Evolutionary conservation across 2,329 filamentous ascomycete genomes (phyloP).

Genomic region (Aspergillus alliaceus): DNA sequence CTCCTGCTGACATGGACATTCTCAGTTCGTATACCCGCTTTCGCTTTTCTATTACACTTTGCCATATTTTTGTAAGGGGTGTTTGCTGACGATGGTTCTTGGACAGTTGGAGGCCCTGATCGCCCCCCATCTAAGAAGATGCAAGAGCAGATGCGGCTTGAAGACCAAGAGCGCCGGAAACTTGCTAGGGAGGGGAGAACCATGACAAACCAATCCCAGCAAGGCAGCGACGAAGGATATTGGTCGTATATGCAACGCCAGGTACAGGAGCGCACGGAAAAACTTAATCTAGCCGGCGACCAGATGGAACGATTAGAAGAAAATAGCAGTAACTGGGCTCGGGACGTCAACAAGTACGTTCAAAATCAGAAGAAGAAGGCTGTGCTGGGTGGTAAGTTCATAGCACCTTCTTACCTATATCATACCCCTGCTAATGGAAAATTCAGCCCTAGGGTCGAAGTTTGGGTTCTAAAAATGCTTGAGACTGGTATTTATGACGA

Average conservation of each 20-base stretch:
- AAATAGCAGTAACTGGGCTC: conserved; percentile 78
- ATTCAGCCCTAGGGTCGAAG: conserved; percentile 41
- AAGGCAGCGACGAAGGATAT: conserved; percentile 62
- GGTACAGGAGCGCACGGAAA: conserved; percentile 87
- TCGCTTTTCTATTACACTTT: neutral
- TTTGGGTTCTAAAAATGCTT: conserved; percentile 39
- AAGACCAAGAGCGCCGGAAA: conserved; percentile 60
- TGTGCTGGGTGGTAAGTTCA: conserved; percentile 62
- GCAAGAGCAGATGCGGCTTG: conserved; percentile 74
- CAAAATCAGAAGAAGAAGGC: conserved; percentile 83
- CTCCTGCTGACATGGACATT: conserved; percentile 81
- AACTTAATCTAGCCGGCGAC: conserved; percentile 78
- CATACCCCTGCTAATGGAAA: conserved; percentile 3
- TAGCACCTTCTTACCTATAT: conserved; percentile 2
- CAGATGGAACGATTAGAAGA: conserved; percentile 80
- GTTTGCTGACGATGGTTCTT: neutral
- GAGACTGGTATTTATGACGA: neutral
- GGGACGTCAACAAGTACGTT: conserved; percentile 86
- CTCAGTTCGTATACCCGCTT: conserved; percentile 54
- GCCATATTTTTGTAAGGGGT: neutral
- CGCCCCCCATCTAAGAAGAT: conserved; percentile 86
- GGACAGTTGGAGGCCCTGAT: conserved; percentile 73
- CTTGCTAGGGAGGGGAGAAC: conserved; percentile 38
- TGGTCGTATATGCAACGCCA: conserved; percentile 81
- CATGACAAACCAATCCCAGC: conserved; percentile 21